Conservation (phyloP, 306 rosid species). For the Castanea sativa region DNA sequence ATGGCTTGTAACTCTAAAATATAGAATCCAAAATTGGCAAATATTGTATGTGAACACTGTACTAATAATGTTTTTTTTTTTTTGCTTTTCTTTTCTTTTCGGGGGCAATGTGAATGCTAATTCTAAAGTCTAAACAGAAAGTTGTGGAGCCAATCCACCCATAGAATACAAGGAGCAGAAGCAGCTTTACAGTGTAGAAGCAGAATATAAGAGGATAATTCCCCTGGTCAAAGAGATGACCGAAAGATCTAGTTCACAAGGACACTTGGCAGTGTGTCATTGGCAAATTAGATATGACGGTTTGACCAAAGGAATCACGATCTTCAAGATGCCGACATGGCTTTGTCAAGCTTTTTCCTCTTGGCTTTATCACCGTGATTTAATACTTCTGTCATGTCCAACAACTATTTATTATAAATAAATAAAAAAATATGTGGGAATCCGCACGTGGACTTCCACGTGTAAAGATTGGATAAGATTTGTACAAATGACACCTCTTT, state of each 20-base stretch:
- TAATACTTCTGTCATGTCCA: not conserved
- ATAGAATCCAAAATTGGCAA: too few species aligned
- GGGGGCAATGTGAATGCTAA: too few species aligned
- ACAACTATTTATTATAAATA: not conserved
- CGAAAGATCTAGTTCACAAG: not conserved
- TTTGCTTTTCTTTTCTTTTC: too few species aligned
- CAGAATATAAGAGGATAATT: not conserved
- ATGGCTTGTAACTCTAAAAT: too few species aligned
- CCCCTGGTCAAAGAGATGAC: conserved; percentile 22
- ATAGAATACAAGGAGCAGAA: not conserved
- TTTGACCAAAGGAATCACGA: conserved; percentile 26
- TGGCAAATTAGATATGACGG: not conserved
- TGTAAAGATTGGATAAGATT: not conserved
- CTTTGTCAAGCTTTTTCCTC: conserved; percentile 3
- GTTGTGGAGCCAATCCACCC: too few species aligned
- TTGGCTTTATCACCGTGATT: not conserved
- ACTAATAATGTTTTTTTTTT: too few species aligned
- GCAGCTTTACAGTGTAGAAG: not conserved
- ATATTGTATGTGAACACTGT: too few species aligned
- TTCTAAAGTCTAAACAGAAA: too few species aligned
- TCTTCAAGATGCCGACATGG: conserved; percentile 26
- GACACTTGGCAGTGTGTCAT: conserved; percentile 4
- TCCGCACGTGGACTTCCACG: conserved; percentile 7
- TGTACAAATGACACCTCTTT: too few species aligned
- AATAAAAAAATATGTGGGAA: not conserved